phyloP scores from a whole-genome alignment of 208 protist species.

The Angomonas ambiguus region DNA sequence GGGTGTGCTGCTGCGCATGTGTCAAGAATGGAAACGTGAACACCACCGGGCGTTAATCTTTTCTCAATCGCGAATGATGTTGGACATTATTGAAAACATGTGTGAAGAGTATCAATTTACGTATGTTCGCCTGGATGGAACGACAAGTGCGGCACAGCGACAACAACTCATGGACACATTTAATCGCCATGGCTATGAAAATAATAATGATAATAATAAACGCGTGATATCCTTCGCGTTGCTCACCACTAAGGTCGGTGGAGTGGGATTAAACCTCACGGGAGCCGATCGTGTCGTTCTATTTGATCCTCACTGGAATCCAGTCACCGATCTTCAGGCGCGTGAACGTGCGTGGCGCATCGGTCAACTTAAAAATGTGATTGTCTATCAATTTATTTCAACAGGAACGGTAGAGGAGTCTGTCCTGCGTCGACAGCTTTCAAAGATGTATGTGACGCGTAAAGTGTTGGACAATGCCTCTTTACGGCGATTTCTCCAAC shows the following conservation, averaged over 20 bases:
- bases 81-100: conserved; percentile 96
- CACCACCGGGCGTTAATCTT: conserved; percentile 96
- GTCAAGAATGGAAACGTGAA: conserved; percentile 89
- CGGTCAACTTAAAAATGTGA: conserved; percentile 94
- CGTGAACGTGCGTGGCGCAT: conserved; percentile 95
- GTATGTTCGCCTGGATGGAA: conserved; percentile 97
- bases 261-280: conserved; percentile 97
- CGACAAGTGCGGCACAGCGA: conserved; percentile 70
- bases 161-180: conserved; percentile 94
- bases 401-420: conserved; percentile 98
- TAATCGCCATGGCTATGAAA: conserved; percentile 71
- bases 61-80: conserved; percentile 96
- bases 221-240: conserved; percentile 92
- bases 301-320: conserved; percentile 98
- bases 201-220: conserved; percentile 34
- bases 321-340: conserved; percentile 86
- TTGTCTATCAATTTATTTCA: conserved; percentile 96
- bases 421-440: conserved; percentile 96
- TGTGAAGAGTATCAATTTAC: conserved; percentile 66
- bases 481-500: conserved; percentile 93
- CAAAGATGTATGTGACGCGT: conserved; percentile 93
- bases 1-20: conserved; percentile 83
- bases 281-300: conserved; percentile 98
- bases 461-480: conserved; percentile 95
- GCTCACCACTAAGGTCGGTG: conserved; percentile 96